Conservation (phyloP, 768 basidiomycete genomes). For the Coprinopsis strossmayeri region DNA sequence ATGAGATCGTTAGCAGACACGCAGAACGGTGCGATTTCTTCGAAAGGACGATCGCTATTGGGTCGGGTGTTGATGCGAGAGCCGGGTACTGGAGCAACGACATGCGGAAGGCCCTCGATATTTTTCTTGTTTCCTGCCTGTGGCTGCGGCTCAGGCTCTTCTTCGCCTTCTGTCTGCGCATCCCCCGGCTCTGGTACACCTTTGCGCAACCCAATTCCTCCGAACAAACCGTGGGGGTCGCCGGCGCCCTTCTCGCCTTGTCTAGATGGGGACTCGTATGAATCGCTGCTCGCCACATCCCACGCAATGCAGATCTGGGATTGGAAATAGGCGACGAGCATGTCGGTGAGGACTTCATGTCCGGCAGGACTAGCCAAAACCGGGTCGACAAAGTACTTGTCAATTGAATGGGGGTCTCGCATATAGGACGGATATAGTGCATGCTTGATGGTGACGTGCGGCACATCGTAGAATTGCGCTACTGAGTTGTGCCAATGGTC, state of each 20-base stretch:
- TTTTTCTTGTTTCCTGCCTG: constrained; percentile 11
- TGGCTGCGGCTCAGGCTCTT: constrained; percentile 19
- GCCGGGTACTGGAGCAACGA: constrained; percentile 41
- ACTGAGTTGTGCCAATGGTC: constrained; percentile 88
- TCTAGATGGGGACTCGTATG: constrained; percentile 45
- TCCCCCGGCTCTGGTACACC: constrained; percentile 53
- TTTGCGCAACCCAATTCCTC: constrained; percentile 78
- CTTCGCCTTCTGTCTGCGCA: constrained; percentile 25
- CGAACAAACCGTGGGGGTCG: constrained; percentile 65
- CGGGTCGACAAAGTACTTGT: constrained; percentile 75
- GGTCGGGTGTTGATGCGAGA: constrained; percentile 76
- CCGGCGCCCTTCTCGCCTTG: constrained; percentile 26
- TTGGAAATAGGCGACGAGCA: constrained; percentile 88
- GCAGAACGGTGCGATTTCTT: constrained; percentile 88
- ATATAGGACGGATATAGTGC: constrained; percentile 81
- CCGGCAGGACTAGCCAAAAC: constrained; percentile 76
- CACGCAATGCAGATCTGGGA: constrained; percentile 84
- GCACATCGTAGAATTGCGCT: constrained; percentile 96
- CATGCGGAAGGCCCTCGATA: constrained; percentile 21
- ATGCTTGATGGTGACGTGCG: constrained; percentile 84
- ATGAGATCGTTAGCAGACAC: constrained; percentile 97
- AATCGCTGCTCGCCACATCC: constrained; percentile 61
- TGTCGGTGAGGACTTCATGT: constrained; percentile 84
- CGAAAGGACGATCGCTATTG: constrained; percentile 45
- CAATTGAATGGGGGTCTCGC: constrained; percentile 53